Evolutionary conservation across 2,329 filamentous ascomycete species (phyloP).

Genomic region (Sporothrix sp.): DNA sequence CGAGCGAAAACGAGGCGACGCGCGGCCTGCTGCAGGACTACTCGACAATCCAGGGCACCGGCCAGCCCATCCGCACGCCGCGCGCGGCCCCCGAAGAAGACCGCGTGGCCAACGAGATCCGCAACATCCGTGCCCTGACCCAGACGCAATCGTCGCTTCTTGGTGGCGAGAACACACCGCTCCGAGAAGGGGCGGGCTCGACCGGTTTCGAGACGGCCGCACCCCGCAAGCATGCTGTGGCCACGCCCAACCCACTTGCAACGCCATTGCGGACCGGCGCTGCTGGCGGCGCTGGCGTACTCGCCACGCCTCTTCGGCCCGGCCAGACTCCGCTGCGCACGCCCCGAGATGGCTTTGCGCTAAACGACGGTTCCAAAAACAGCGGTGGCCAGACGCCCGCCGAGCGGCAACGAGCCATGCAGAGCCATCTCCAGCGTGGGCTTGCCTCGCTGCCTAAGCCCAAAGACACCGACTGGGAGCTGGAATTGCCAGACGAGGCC

Average conservation of each 20-base stretch:
- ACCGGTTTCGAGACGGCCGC: conserved; percentile 82
- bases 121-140: conserved; percentile 83
- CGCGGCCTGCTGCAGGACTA: conserved; percentile 83
- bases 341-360: conserved; percentile 70
- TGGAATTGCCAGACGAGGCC: conserved; percentile 82
- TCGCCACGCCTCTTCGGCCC: conserved; percentile 34
- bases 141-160: conserved; percentile 89
- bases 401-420: conserved; percentile 53
- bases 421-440: conserved; percentile 57
- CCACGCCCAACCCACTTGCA: conserved; percentile 93
- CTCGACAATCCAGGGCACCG: conserved; percentile 62
- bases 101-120: conserved; percentile 90
- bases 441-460: conserved; percentile 83
- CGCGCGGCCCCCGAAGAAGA: conserved; percentile 88
- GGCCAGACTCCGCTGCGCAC: conserved; percentile 63
- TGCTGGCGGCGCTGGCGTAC: conserved; percentile 28
- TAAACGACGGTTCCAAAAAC: conserved; percentile 62
- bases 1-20: conserved; percentile 76
- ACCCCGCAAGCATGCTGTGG: conserved; percentile 66
- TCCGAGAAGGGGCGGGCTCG: conserved; percentile 70
- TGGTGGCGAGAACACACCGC: conserved; percentile 85
- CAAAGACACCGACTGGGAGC: conserved; percentile 88
- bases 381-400: conserved; percentile 8
- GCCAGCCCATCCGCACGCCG: conserved; percentile 77
- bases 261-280: conserved; percentile 76